phyloP scores from a whole-genome alignment of 805 yeast genomes.

The Candida pini region DNA sequence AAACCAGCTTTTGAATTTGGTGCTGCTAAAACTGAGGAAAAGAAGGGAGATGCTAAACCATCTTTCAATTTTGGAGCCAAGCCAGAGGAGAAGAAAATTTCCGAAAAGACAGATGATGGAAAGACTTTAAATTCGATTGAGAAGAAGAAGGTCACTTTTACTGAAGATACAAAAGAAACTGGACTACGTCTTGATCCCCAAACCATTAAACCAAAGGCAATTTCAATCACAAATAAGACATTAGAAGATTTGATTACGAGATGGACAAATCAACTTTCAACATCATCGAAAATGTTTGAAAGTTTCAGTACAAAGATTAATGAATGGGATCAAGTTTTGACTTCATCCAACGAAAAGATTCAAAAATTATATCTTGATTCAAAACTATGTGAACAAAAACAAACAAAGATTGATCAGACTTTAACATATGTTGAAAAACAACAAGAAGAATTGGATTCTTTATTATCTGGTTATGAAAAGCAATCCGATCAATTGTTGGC shows the following conservation, averaged over 20 bases:
- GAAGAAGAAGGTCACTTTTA: constrained; percentile 23
- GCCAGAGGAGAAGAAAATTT: constrained; percentile 6
- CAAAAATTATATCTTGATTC: constrained; percentile 73
- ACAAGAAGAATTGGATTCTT: constrained; percentile 82
- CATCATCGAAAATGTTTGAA: constrained; percentile 69
- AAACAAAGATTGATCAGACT: constrained; percentile 80
- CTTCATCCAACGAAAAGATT: constrained; percentile 81
- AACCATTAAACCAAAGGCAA: constrained; percentile 54
- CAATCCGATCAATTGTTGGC: constrained; percentile 53
- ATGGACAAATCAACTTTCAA: constrained; percentile 85
- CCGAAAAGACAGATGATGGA: constrained; percentile 1
- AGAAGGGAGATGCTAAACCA: constrained; percentile 15
- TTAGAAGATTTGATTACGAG: constrained; percentile 86
- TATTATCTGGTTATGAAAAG: constrained; percentile 76
- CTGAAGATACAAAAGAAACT: constrained; percentile 25
- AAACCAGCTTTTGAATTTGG: constrained; percentile 14
- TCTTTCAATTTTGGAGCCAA: constrained; percentile 6
- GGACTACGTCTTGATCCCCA: no score
- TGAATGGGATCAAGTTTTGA: constrained; percentile 81
- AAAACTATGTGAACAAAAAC: constrained; percentile 77
- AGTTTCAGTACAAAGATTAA: constrained; percentile 68
- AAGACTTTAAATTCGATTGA: constrained; percentile 2
- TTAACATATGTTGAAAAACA: constrained; percentile 82
- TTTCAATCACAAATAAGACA: constrained; percentile 83
- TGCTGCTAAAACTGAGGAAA: constrained; percentile 6